These are phyloP conservation scores for Rhizoclosmatium globosum DNA, from an alignment of 192 early-diverging fungal species.

Conservation along the genomic window DNA sequence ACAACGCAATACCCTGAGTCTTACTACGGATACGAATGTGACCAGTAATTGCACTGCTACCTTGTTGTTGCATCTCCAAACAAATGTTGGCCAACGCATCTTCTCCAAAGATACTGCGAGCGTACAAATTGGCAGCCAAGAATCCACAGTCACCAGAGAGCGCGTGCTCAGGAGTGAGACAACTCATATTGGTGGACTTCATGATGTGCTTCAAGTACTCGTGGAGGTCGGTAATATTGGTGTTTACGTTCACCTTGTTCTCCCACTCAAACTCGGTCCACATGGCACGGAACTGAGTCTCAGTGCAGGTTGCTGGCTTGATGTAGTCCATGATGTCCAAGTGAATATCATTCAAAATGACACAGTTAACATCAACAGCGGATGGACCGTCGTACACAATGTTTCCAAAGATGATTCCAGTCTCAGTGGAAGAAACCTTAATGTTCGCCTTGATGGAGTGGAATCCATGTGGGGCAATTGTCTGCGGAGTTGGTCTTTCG, in stretches of 20 bases:
- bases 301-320: constrained; percentile 88
- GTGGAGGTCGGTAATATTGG: constrained; percentile 89
- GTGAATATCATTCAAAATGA: constrained; percentile 97
- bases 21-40: constrained; percentile 98
- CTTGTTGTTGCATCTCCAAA: constrained; percentile 75
- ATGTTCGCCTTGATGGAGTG: constrained; percentile 96
- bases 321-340: constrained; percentile 99
- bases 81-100: constrained; percentile 98
- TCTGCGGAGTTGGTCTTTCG: constrained; percentile 90
- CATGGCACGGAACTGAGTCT: constrained; percentile 96
- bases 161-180: constrained; percentile 92
- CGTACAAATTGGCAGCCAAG: constrained; percentile 97
- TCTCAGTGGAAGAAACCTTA: constrained; percentile 98
- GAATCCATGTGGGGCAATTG: constrained; percentile 88
- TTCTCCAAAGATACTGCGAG: constrained; percentile 96
- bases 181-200: constrained; percentile 97
- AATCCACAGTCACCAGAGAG: constrained; percentile 96
- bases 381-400: constrained; percentile 98
- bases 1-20: constrained; percentile 98
- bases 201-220: constrained; percentile 92
- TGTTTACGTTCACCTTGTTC: constrained; percentile 98
- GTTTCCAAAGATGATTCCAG: constrained; percentile 97
- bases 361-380: constrained; percentile 88
- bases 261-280: constrained; percentile 99
- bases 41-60: constrained; percentile 77